Percentiles rank a stretch among this genome's conserved stretches.
Evolutionary conservation across 1,284 basidiomycete genomes (phyloP).

Genomic region (Pseudozyma sp.): DNA sequence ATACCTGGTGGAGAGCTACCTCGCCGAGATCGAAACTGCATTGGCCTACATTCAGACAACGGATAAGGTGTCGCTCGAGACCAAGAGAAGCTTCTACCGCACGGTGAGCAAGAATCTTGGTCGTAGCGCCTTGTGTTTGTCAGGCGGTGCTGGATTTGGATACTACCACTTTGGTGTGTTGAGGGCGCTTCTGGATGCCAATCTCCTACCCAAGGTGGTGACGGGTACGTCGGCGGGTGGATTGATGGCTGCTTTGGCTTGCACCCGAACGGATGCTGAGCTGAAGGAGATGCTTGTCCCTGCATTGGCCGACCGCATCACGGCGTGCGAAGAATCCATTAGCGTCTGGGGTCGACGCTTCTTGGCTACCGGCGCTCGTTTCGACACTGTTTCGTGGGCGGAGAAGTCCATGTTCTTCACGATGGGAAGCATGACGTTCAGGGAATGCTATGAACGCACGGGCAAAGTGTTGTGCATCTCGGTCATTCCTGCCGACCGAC

Average conservation of each 20-base stretch:
- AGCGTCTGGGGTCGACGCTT: slow-evolving; percentile 80
- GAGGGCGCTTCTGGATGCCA: slow-evolving; percentile 88
- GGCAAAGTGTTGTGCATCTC: slow-evolving; percentile 91
- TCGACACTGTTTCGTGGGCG: slow-evolving; percentile 92
- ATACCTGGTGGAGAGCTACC: slow-evolving; percentile 60
- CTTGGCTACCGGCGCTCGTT: slow-evolving; percentile 88
- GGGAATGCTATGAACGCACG: slow-evolving; percentile 91
- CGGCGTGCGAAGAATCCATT: slow-evolving; percentile 84
- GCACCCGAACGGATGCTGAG: slow-evolving; percentile 91
- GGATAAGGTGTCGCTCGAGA: slow-evolving; percentile 78
- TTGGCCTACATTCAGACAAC: slow-evolving; percentile 53
- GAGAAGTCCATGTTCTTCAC: slow-evolving; percentile 83
- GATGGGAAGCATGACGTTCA: slow-evolving; percentile 92
- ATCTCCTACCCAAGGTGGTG: slow-evolving; percentile 87
- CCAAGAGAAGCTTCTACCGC: slow-evolving; percentile 93
- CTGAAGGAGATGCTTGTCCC: slow-evolving; percentile 75
- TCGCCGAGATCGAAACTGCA: slow-evolving; percentile 56
- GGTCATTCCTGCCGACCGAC: slow-evolving; percentile 92
- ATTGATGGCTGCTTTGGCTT: slow-evolving; percentile 77
- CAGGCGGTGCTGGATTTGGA: slow-evolving; percentile 92
- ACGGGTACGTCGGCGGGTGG: slow-evolving; percentile 92
- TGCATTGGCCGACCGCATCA: slow-evolving; percentile 80
- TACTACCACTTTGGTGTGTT: slow-evolving; percentile 90
- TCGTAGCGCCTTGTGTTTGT: slow-evolving; percentile 88
- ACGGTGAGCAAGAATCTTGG: slow-evolving; percentile 88